These are phyloP conservation scores for Leishmania tropica DNA, from an alignment of 208 protist genomes.

Conservation along the genomic window DNA sequence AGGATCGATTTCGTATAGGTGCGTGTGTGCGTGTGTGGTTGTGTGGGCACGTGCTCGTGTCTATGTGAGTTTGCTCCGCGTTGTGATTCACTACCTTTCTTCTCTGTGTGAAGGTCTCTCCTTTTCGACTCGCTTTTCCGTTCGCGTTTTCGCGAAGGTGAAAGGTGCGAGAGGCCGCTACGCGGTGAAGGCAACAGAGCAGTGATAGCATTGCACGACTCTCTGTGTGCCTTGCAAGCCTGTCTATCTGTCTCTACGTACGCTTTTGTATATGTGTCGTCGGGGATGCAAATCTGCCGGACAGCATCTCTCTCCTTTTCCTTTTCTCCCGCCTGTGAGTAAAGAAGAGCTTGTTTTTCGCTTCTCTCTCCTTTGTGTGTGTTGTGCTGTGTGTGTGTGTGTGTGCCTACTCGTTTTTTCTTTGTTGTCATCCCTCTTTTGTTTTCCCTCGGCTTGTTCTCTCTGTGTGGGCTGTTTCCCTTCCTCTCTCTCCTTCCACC, in stretches of 20 bases:
- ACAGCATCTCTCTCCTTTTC: background rate
- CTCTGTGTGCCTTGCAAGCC: background rate
- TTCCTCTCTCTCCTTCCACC: background rate
- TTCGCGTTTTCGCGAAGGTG: background rate
- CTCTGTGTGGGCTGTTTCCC: background rate
- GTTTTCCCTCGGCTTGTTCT: background rate
- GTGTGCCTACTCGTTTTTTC: background rate
- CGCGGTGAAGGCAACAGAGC: background rate
- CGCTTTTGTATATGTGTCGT: background rate
- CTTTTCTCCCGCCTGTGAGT: background rate
- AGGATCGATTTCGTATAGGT: background rate
- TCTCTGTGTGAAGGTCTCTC: background rate
- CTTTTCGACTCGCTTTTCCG: background rate
- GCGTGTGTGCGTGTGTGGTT: conserved; percentile 9
- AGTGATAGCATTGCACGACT: background rate
- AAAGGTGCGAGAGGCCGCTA: background rate
- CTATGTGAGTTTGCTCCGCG: background rate
- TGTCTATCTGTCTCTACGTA: background rate
- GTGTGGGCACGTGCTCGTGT: background rate
- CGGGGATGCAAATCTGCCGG: background rate
- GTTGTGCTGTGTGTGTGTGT: conserved; percentile 2
- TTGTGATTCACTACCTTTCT: conserved; percentile 2
- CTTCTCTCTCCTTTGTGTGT: background rate
- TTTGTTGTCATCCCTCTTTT: background rate
- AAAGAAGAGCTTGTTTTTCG: background rate